Evolutionary conservation across 805 yeast species (phyloP).

Genomic region (Spathaspora hagerdaliae): DNA sequence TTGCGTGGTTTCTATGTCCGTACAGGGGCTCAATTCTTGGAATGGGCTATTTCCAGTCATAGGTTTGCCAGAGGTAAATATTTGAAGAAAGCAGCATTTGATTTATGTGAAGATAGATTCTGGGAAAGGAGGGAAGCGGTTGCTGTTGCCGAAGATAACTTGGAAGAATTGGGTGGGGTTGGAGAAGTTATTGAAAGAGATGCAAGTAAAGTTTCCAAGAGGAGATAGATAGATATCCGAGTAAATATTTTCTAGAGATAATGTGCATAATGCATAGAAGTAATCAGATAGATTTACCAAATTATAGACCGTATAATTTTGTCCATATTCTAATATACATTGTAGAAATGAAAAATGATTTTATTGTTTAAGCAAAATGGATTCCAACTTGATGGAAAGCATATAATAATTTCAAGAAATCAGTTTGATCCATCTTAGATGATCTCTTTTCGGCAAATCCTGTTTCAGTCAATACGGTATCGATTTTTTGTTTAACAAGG

Average conservation of each 20-base stretch:
- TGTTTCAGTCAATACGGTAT: constrained; percentile 71
- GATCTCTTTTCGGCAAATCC: constrained; percentile 84
- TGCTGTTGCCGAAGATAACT: constrained; percentile 79
- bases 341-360: neutral
- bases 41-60: constrained; percentile 89
- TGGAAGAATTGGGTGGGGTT: constrained; percentile 89
- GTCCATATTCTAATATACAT: neutral
- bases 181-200: constrained; percentile 83
- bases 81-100: constrained; percentile 84
- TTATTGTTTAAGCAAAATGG: constrained; percentile 70
- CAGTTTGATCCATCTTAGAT: constrained; percentile 92
- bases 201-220: constrained; percentile 43
- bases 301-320: neutral
- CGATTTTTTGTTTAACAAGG: constrained; percentile 66
- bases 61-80: constrained; percentile 86
- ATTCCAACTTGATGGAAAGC: constrained; percentile 97
- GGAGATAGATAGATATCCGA: constrained; percentile 39
- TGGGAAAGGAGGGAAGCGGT: constrained; percentile 98
- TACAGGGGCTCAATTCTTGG: constrained; percentile 80
- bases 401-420: constrained; percentile 77
- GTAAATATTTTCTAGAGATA: neutral
- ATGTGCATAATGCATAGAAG: too few species aligned
- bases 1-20: constrained; percentile 81
- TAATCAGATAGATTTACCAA: neutral
- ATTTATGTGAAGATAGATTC: constrained; percentile 90